These are phyloP conservation scores for Yarrowia deformans DNA, from an alignment of 805 yeast species.

Conservation along the genomic window DNA sequence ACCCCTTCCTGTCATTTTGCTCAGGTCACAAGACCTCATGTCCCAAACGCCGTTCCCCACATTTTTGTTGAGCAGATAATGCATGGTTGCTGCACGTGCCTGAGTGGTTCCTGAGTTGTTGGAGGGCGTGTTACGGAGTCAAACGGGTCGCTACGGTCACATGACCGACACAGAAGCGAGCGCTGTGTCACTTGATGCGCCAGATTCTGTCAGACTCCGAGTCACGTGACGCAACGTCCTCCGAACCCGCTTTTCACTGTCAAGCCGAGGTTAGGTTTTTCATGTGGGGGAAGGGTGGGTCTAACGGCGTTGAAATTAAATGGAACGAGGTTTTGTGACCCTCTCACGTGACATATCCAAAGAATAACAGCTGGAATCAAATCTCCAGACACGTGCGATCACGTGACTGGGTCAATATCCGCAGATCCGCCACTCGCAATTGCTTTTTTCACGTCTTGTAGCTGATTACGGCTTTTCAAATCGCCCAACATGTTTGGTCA, in stretches of 20 bases:
- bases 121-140: background rate
- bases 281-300: background rate
- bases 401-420: background rate
- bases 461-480: background rate
- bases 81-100: conserved; percentile 33
- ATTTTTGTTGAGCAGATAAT: conserved; percentile 26
- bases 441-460: conserved; percentile 1
- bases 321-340: no score
- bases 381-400: background rate
- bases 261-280: conserved; percentile 11
- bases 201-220: no score
- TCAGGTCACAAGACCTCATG: background rate
- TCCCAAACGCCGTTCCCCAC: background rate
- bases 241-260: background rate
- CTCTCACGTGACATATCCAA: background rate
- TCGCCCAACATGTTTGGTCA: conserved; percentile 9
- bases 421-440: background rate
- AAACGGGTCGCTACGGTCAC: background rate
- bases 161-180: background rate
- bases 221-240: no score
- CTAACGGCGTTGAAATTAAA: background rate
- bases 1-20: no score
- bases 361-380: no score
- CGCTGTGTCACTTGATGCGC: background rate
- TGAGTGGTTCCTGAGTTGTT: background rate